Percentiles rank a stretch among this genome's conserved stretches.
Evolutionary conservation across 345 rosid species (phyloP).

Genomic region (Acer yangbiense): DNA sequence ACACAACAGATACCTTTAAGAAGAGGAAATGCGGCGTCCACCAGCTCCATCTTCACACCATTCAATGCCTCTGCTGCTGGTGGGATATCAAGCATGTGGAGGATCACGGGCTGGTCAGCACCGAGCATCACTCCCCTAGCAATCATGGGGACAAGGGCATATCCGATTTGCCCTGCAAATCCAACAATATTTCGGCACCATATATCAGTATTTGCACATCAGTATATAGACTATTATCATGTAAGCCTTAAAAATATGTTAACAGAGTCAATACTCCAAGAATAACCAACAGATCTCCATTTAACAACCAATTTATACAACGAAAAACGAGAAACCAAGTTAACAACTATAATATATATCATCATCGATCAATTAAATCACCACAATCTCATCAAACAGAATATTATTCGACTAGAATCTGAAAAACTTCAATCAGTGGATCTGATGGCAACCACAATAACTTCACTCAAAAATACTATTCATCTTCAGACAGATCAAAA

Average conservation of each 20-base stretch:
- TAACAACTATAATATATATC: background rate
- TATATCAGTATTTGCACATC: background rate
- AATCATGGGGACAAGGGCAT: constrained; percentile 99
- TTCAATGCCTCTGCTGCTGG: constrained; percentile 97
- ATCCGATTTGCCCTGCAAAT: constrained; percentile 94
- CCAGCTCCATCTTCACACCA: constrained; percentile 97
- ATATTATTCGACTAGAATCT: background rate
- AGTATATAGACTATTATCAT: background rate
- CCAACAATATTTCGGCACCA: background rate
- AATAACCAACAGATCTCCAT: background rate
- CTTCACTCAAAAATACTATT: background rate
- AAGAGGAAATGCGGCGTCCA: constrained; percentile 98
- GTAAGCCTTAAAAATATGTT: background rate
- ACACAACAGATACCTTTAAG: constrained; percentile 62
- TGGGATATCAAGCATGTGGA: constrained; percentile 98
- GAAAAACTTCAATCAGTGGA: background rate
- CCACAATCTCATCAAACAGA: background rate
- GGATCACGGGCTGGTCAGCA: constrained; percentile 95
- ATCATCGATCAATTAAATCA: background rate
- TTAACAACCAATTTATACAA: background rate
- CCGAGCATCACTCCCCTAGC: constrained; percentile 99
- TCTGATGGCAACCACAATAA: background rate
- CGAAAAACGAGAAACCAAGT: background rate
- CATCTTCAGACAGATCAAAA: background rate
- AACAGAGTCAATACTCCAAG: background rate